Percentiles rank a stretch among this genome's conserved stretches.
These are phyloP conservation scores for Lipomyces chichibuensis DNA, from an alignment of 805 yeast species.

Conservation along the genomic window DNA sequence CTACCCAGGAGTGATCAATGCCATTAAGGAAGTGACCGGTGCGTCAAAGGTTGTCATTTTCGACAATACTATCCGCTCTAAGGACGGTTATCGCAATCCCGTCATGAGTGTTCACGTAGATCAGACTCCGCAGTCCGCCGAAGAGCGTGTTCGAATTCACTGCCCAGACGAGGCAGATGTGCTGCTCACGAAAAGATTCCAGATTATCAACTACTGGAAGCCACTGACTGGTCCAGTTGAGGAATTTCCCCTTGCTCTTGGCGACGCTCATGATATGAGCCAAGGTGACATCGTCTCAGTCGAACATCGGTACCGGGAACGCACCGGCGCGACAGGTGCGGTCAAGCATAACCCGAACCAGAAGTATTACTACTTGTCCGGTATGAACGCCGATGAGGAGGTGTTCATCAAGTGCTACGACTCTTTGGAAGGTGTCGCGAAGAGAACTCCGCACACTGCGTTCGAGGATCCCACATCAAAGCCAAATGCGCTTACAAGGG, in stretches of 20 bases:
- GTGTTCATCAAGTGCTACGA: slow-evolving; percentile 37
- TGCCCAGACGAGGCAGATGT: slow-evolving; percentile 35
- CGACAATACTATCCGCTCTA: slow-evolving; percentile 37
- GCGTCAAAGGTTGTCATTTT: slow-evolving; percentile 34
- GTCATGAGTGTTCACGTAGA: slow-evolving; percentile 37
- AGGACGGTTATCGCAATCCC: slow-evolving; percentile 35
- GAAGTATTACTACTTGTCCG: slow-evolving; percentile 33
- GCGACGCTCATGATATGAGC: slow-evolving; percentile 31
- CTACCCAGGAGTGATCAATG: slow-evolving; percentile 34
- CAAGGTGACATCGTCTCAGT: slow-evolving; percentile 33
- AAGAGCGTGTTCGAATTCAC: slow-evolving; percentile 34
- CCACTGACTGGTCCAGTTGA: slow-evolving; percentile 32
- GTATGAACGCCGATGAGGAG: slow-evolving; percentile 35
- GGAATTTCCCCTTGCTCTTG: slow-evolving; percentile 37
- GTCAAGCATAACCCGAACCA: slow-evolving; percentile 35
- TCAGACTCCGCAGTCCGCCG: slow-evolving; percentile 37
- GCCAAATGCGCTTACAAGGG: slow-evolving; percentile 33
- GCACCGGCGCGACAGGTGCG: slow-evolving; percentile 37
- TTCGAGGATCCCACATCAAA: slow-evolving; percentile 37
- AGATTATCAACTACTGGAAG: slow-evolving; percentile 39
- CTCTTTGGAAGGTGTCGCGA: slow-evolving; percentile 34
- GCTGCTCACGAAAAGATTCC: slow-evolving; percentile 34
- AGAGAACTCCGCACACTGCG: slow-evolving; percentile 38
- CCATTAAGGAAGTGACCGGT: slow-evolving; percentile 36
- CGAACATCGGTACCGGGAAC: slow-evolving; percentile 35